Conservation (phyloP, 2,329 filamentous ascomycete genomes). For the Thelonectria rubi region DNA sequence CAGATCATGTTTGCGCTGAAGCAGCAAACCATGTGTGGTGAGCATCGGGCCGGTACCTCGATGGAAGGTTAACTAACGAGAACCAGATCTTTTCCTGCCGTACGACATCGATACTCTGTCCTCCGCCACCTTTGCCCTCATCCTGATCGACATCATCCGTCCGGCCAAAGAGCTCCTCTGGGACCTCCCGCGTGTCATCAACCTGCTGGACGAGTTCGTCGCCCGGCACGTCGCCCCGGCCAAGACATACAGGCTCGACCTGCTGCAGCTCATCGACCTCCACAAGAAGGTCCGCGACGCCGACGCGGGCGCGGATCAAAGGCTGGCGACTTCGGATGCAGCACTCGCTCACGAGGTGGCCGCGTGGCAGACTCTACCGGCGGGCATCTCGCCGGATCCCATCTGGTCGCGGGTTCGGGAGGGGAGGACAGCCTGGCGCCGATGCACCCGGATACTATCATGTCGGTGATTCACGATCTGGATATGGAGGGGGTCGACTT, state of each 20-base stretch:
- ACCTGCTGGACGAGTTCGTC: constrained; percentile 28
- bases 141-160: constrained; percentile 32
- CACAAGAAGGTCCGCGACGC: constrained; percentile 27
- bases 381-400: constrained; percentile 27
- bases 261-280: constrained; percentile 30
- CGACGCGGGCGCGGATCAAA: background rate
- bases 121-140: constrained; percentile 32
- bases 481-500: constrained; percentile 16
- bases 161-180: constrained; percentile 33
- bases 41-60: background rate
- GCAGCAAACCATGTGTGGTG: constrained; percentile 35
- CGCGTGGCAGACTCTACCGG: constrained; percentile 16
- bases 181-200: constrained; percentile 35
- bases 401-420: constrained; percentile 29
- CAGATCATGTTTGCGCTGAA: constrained; percentile 33
- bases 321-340: background rate
- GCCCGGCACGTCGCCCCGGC: constrained; percentile 32
- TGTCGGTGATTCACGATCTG: constrained; percentile 33
- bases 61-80: background rate
- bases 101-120: constrained; percentile 35
- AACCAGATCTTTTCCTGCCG: constrained; percentile 31
- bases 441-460: constrained; percentile 23
- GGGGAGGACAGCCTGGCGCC: constrained; percentile 2
- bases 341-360: constrained; percentile 17
- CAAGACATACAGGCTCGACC: constrained; percentile 30